phyloP scores from a whole-genome alignment of 441 rosid species.

The Bruguiera hainesii region DNA sequence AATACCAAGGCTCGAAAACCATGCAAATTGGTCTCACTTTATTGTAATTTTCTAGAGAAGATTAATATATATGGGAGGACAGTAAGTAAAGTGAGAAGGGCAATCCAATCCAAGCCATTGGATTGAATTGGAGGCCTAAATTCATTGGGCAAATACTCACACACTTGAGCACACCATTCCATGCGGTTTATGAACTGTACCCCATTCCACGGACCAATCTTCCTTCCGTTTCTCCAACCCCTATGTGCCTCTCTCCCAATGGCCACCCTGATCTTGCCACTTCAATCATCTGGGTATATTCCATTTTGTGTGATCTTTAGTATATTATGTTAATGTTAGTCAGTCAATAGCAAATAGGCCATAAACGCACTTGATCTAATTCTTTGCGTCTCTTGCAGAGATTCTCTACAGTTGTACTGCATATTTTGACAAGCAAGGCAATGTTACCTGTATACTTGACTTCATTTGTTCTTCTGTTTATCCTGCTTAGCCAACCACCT shows the following conservation, averaged over 20 bases:
- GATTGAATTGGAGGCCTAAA: conserved; percentile 31
- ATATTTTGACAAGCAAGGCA: conserved; percentile 17
- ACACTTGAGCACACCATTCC: conserved; percentile 39
- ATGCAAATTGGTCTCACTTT: conserved; percentile 13
- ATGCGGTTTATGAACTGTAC: conserved; percentile 44
- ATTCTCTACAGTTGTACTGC: conserved; percentile 15
- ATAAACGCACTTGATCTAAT: neutral
- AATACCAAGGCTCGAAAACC: conserved; percentile 25
- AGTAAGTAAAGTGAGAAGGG: neutral
- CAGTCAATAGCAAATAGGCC: neutral
- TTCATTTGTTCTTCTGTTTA: conserved; percentile 36
- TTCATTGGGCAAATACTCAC: conserved; percentile 23
- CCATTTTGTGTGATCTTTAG: conserved; percentile 19
- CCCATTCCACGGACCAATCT: conserved; percentile 73
- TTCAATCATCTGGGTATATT: conserved; percentile 4
- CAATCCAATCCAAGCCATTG: conserved; percentile 20
- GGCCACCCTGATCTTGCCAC: conserved; percentile 27
- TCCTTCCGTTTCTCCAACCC: conserved; percentile 52
- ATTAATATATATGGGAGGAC: neutral
- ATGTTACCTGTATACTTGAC: conserved; percentile 29
- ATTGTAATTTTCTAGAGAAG: conserved; percentile 3
- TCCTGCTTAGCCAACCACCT: conserved; percentile 31
- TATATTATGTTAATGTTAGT: neutral
- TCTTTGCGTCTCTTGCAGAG: conserved; percentile 9
- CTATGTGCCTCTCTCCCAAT: conserved; percentile 27